These are phyloP conservation scores for Sungouiella thailandica DNA, from an alignment of 805 yeast genomes.

Conservation along the genomic window DNA sequence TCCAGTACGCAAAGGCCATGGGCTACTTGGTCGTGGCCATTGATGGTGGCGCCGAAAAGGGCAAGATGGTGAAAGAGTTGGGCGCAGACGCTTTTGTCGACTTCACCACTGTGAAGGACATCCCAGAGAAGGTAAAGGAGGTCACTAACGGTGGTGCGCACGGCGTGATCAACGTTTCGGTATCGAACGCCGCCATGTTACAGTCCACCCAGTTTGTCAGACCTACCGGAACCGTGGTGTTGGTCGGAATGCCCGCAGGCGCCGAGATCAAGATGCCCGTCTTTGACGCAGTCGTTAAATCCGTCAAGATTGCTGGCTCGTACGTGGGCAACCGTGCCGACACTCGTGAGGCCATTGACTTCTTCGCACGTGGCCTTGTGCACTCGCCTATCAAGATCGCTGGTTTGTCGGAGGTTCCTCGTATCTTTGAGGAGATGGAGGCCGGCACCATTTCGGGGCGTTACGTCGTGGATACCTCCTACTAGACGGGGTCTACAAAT, in stretches of 20 bases:
- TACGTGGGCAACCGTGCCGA: constrained; percentile 12
- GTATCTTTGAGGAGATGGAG: constrained; percentile 9
- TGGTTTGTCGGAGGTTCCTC: constrained; percentile 10
- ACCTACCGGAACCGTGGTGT: constrained; percentile 10
- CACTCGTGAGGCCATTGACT: constrained; percentile 11
- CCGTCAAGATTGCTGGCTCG: constrained; percentile 6
- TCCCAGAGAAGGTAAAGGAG: constrained; percentile 3
- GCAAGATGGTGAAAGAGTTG: constrained; percentile 4
- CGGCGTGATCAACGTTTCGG: constrained; percentile 11
- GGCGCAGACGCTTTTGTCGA: constrained; percentile 10
- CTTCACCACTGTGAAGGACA: constrained; percentile 5
- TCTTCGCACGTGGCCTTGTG: constrained; percentile 9
- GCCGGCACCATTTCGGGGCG: constrained; percentile 7
- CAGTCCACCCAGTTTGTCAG: constrained; percentile 9
- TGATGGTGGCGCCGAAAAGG: constrained; percentile 10
- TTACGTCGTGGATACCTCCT: constrained; percentile 10
- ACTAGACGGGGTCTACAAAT: not conserved
- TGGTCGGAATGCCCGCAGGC: constrained; percentile 10
- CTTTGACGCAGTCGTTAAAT: constrained; percentile 7
- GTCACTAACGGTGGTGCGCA: constrained; percentile 10
- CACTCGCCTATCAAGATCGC: constrained; percentile 8
- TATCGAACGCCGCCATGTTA: constrained; percentile 7
- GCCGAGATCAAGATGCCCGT: constrained; percentile 7
- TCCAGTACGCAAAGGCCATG: constrained; percentile 12
- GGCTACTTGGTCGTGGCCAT: constrained; percentile 9